Conservation (phyloP, 2,329 filamentous ascomycete genomes). For the Huntiella moniliformis region DNA sequence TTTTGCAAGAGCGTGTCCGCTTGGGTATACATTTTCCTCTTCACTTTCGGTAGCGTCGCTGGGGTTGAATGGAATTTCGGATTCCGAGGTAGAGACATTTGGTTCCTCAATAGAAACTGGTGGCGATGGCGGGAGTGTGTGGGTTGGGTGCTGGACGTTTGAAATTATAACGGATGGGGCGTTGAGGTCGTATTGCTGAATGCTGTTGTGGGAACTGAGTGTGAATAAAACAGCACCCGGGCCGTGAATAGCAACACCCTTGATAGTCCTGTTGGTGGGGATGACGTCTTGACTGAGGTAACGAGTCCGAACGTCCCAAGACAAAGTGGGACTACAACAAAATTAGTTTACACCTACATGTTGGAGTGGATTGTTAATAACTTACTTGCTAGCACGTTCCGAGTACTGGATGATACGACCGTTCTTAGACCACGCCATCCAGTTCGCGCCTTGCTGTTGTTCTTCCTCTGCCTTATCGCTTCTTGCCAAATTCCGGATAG, state of each 20-base stretch:
- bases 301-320: conserved; percentile 98
- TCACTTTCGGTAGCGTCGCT: conserved; percentile 51
- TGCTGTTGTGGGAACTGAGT: conserved; percentile 66
- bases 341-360: no score
- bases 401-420: conserved; percentile 85
- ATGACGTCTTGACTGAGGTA: conserved; percentile 80
- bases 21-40: conserved; percentile 29
- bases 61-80: conserved; percentile 34
- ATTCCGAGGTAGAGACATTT: conserved; percentile 35
- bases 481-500: conserved; percentile 71
- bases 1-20: neutral
- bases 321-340: conserved; percentile 47
- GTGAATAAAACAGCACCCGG: conserved; percentile 86
- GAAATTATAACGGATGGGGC: conserved; percentile 62
- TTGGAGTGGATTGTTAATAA: no score
- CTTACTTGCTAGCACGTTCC: conserved; percentile 47
- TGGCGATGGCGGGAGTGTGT: conserved; percentile 60
- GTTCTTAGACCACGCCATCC: conserved; percentile 98
- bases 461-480: conserved; percentile 30
- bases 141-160: conserved; percentile 71
- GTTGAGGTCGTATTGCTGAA: conserved; percentile 91
- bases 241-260: conserved; percentile 72
- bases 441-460: conserved; percentile 61
- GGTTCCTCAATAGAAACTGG: conserved; percentile 60
- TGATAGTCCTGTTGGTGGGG: conserved; percentile 59